Base-by-base conservation (phyloP, 176 grass and related monocot genomes). In the Secale cereale region DNA sequence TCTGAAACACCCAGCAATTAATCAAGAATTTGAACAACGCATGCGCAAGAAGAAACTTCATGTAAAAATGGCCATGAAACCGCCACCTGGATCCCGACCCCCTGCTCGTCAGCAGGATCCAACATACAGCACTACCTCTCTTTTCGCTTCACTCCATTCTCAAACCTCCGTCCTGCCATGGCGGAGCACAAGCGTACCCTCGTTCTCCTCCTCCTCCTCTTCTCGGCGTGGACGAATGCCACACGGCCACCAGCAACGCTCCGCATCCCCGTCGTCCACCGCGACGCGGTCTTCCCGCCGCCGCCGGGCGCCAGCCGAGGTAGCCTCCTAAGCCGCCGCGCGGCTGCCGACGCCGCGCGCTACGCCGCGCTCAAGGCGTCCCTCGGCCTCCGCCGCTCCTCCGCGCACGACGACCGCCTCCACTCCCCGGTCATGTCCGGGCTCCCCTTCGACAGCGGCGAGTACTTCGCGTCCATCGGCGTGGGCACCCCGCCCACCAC, bases 381-480 rank as follows among this genome's bases (percentile, higher is more conserved):
- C 35, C 37, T 90, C 23, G 23, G 85, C 43, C 37, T 90, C 23
- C 32, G 83, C 41, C 33, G 60, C 30, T 12, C 79, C 8, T 37
- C 45, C 1, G 41, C 64, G 8, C 61, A 14, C 3, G 2, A 22
- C 61, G 28, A 45, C 30, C 75, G 37, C 56, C 81, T 92, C n/a
- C 89, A 82, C 26, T 86, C 84, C 19, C 70, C 85, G 7, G 83
- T 95, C 29, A 17, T 89, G 10, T 87, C 95, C 4, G 93, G 95
- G 11, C 67, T 83, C 35, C 70, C 91, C 13, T 86, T 88, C 26
- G 77, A 88, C 2, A 98, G 85, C 72, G 91, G 95, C 33, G 91
- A 88, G 82, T 98, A 98, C 91, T 93, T 95, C 52, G 65, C 93
- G 20, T 43, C 74, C 60, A 36, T 98, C 30, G 87, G 87, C 45